A percentile compares a stretch with the other conserved stretches of the same genome.
Conservation (phyloP, 177 flowering plant species). For the Vitis hybrid region DNA sequence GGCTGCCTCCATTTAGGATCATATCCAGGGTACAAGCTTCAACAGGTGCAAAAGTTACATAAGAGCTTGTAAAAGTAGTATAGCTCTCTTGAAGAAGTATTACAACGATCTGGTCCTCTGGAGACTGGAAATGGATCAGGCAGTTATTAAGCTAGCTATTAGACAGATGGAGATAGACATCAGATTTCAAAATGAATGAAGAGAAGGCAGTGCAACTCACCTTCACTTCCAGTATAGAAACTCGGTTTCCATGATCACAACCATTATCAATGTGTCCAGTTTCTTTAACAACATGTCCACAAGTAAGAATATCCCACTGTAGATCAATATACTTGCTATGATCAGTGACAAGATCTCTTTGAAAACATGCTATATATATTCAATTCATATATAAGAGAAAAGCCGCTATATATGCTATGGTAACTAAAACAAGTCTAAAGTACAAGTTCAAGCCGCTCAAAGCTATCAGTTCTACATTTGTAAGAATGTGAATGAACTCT, state of each 20-base stretch:
- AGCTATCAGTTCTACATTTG: no score
- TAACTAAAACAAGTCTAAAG: no score
- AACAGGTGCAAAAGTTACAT: slow-evolving; percentile 34
- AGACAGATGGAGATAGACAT: no score
- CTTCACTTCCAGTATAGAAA: slow-evolving; percentile 20
- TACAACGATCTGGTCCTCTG: neutral
- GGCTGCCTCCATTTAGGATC: slow-evolving; percentile 22
- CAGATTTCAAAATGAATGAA: no score
- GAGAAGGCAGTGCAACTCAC: slow-evolving; percentile 7
- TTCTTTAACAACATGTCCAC: neutral
- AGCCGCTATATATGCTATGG: no score
- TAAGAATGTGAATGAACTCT: no score
- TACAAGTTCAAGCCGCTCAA: no score
- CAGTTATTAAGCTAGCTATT: no score
- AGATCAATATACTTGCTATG: neutral
- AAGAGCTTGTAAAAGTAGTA: slow-evolving; percentile 21
- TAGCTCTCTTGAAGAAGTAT: slow-evolving; percentile 32
- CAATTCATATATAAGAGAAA: no score
- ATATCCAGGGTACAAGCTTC: slow-evolving; percentile 10
- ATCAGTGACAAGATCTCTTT: neutral
- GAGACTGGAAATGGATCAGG: neutral
- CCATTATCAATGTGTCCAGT: neutral
- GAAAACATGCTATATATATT: neutral
- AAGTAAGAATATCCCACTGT: slow-evolving; percentile 22
- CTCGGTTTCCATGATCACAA: slow-evolving; percentile 3